These are phyloP conservation scores for Tieghemiomyces parasiticus DNA, from an alignment of 192 early-diverging fungal species.

Conservation along the genomic window DNA sequence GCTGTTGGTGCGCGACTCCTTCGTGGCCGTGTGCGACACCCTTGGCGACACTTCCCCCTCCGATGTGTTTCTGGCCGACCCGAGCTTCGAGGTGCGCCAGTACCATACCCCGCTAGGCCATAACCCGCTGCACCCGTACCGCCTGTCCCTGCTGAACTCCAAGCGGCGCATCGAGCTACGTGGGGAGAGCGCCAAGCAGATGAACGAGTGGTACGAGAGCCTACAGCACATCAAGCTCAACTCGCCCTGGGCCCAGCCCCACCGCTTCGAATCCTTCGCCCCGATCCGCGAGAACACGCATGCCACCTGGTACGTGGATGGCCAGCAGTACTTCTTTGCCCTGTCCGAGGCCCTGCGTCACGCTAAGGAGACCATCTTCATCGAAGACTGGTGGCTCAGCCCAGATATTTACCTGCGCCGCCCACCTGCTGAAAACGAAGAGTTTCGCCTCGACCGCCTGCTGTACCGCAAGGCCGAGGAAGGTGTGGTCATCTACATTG, in stretches of 20 bases:
- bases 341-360: conserved; percentile 53
- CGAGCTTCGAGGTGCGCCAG: conserved; percentile 27
- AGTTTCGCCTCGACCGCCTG: conserved; percentile 63
- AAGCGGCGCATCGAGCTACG: conserved; percentile 51
- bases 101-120: conserved; percentile 17
- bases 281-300: conserved; percentile 46
- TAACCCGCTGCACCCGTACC: conserved; percentile 39
- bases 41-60: conserved; percentile 28
- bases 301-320: conserved; percentile 58
- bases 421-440: conserved; percentile 53
- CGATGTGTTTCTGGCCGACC: conserved; percentile 31
- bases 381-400: conserved; percentile 79
- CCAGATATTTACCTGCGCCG: conserved; percentile 76
- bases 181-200: conserved; percentile 41
- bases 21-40: conserved; percentile 31
- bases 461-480: conserved; percentile 66
- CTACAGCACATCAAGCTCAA: conserved; percentile 36
- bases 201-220: conserved; percentile 53
- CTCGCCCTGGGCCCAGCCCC: conserved; percentile 45
- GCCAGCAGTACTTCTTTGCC: conserved; percentile 60
- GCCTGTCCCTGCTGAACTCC: conserved; percentile 39
- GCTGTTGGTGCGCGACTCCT: conserved; percentile 62
- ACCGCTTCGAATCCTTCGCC: conserved; percentile 60
- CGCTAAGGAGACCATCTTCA: conserved; percentile 51
- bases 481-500: conserved; percentile 70